Percentiles rank a stretch among this genome's conserved stretches.
Evolutionary conservation across 345 rosid species (phyloP).

Genomic region (Populus nigra): DNA sequence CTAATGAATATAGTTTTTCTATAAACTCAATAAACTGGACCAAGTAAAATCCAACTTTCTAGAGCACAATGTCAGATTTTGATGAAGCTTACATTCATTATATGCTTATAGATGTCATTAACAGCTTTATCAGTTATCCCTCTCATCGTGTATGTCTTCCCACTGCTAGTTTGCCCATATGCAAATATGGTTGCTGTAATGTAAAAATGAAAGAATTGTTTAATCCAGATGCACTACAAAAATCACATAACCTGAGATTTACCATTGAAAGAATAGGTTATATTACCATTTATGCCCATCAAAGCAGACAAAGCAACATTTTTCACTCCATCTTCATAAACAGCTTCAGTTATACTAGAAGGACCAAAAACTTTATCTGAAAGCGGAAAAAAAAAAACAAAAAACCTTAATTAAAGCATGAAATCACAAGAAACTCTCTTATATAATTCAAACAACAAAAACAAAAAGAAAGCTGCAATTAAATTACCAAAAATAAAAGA

Average conservation of each 20-base stretch:
- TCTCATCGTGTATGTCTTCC: conserved; percentile 96
- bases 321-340: conserved; percentile 96
- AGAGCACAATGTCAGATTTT: neutral
- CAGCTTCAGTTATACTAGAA: conserved; percentile 61
- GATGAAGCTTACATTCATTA: conserved; percentile 55
- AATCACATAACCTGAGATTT: neutral
- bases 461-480: neutral
- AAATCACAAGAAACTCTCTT: neutral
- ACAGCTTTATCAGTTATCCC: conserved; percentile 99
- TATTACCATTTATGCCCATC: conserved; percentile 89
- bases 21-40: neutral
- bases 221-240: neutral
- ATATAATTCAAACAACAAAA: neutral
- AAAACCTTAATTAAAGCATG: neutral
- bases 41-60: neutral
- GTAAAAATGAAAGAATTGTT: neutral
- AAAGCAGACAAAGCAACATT: conserved; percentile 93
- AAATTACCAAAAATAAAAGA: conserved; percentile 80
- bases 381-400: conserved; percentile 7
- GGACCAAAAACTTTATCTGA: conserved; percentile 97
- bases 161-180: conserved; percentile 98
- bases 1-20: neutral
- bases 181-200: conserved; percentile 94
- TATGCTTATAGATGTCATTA: conserved; percentile 83
- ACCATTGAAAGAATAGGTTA: neutral